phyloP scores from a whole-genome alignment of 1,284 basidiomycete species.

The Melampsora larici-populina region DNA sequence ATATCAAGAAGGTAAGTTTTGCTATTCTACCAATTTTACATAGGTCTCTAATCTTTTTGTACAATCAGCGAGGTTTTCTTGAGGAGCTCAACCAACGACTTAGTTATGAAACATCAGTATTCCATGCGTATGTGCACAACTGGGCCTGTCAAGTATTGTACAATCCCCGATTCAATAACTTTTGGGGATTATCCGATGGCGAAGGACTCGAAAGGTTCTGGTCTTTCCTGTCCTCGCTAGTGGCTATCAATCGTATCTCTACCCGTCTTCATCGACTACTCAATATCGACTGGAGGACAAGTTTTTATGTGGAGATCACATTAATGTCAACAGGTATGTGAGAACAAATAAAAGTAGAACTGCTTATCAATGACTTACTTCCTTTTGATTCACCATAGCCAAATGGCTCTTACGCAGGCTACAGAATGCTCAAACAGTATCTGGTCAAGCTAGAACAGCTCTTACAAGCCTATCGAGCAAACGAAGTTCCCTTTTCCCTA shows the following conservation, averaged over 20 bases:
- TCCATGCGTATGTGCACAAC: neutral
- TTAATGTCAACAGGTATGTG: neutral
- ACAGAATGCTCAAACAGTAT: neutral
- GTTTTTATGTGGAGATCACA: neutral
- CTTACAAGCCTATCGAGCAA: neutral
- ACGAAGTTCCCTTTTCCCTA: neutral
- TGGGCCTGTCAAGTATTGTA: neutral
- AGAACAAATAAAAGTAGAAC: no score
- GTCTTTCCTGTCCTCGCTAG: no score
- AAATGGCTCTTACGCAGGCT: neutral
- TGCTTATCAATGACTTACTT: neutral
- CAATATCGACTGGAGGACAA: neutral
- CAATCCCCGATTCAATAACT: neutral
- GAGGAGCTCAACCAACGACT: neutral
- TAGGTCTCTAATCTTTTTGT: no score
- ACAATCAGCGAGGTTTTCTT: neutral
- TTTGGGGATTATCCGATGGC: no score
- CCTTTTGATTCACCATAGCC: neutral
- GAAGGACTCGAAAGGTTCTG: no score
- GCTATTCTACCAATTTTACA: no score
- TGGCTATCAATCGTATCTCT: neutral
- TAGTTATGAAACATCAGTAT: neutral
- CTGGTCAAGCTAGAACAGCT: neutral
- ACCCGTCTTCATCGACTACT: neutral
- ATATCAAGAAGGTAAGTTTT: neutral